Conservation (phyloP, 2,329 filamentous ascomycete genomes). For the Ascochyta clinopodiicola region DNA sequence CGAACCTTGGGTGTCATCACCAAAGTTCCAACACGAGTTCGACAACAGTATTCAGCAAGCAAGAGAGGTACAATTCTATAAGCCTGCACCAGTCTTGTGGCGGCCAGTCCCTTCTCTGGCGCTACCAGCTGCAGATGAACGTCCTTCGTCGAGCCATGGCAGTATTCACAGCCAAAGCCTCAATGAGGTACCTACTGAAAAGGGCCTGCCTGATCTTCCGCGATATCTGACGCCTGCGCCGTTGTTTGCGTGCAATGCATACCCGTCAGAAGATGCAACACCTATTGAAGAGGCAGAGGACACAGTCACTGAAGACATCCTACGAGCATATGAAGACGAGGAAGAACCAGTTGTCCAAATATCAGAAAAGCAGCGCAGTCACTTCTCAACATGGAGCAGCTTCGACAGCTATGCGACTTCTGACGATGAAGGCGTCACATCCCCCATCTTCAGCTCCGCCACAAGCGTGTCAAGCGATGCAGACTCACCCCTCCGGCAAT, state of each 20-base stretch:
- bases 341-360: conserved; percentile 20
- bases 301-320: conserved; percentile 9
- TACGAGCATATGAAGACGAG: conserved; percentile 26
- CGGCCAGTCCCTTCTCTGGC: conserved; percentile 25
- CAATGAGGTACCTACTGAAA: conserved; percentile 30
- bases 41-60: conserved; percentile 19
- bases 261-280: not conserved
- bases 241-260: conserved; percentile 32
- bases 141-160: conserved; percentile 41
- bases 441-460: conserved; percentile 43
- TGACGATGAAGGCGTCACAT: conserved; percentile 37
- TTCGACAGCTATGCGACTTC: conserved; percentile 31
- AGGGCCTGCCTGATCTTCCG: conserved; percentile 41
- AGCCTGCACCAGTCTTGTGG: conserved; percentile 30
- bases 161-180: conserved; percentile 21
- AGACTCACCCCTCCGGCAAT: conserved; percentile 30
- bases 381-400: conserved; percentile 45
- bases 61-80: conserved; percentile 21
- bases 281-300: conserved; percentile 4
- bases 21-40: conserved; percentile 25
- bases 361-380: conserved; percentile 32
- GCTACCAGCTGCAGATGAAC: conserved; percentile 23
- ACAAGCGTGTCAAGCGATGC: conserved; percentile 40
- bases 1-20: conserved; percentile 38
- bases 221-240: conserved; percentile 39